Base-by-base conservation (phyloP, 108 stramenopile species). In the Craspedostauros australis region DNA sequence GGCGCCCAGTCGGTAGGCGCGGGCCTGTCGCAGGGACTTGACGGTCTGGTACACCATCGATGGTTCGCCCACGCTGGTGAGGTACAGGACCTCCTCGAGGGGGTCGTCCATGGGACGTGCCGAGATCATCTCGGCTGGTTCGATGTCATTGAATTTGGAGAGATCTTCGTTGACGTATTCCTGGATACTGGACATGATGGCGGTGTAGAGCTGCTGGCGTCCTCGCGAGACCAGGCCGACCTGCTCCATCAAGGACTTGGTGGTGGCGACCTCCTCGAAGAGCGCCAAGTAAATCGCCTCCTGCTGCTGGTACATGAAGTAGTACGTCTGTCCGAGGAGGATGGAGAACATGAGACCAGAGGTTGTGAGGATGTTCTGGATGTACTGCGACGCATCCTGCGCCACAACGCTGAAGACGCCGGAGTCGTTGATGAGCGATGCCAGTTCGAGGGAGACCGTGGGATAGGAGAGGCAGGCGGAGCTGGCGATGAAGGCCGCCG, bases 291-390 rank as follows among this genome's bases (percentile, higher is more conserved):
- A 92, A 14, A 88, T 76, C 0, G 73, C 69, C 68, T 94, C 92
- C 61, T 88, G 82, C 54, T 88, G 86, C 40, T 86, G 80, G 50
- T 90, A 87, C 79, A 86, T 79, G 53, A 92, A 88, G 63, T 84
- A 88, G 55, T 86, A 94, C 22, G 86, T 90, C 47, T 94, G 83
- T 54, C 92, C 92, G 4, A 90, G 77, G 12, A 90, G 48, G 22
- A 94, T 72, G 6, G 72, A 71, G 60, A 90, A 94, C 27, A 79
- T 80, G 11, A 94, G 53, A 11, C 86, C 83, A 1, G 68, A 68
- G 0, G 80, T 74, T 1, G 81, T 86, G 20, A 94, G 50, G 48
- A 90, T 82, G 57, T 90, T 94, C 70, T 94, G 92, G 48, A 94
- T 79, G 53, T 80, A 93, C 49, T 93, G 92, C 12, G 76, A 78